Evolutionary conservation across 116 monocot genomes (phyloP).

Genomic region (Phalaenopsis hybrid): DNA sequence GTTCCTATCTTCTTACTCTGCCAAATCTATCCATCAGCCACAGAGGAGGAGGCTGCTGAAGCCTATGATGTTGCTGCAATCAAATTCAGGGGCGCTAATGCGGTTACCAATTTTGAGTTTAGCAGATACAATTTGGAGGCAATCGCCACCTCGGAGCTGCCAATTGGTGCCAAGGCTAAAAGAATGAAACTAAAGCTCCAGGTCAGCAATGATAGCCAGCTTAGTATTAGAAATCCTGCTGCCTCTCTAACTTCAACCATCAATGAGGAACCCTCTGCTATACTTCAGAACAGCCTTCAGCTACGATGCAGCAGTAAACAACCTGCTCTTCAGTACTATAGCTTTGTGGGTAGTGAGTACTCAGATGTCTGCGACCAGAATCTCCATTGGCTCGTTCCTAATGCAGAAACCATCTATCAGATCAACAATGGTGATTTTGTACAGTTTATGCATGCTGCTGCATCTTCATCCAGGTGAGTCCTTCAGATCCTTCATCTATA

Average conservation of each 20-base stretch:
- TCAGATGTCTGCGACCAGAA: conserved; percentile 9
- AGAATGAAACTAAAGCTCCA: conserved; percentile 24
- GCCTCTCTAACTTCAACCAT: neutral
- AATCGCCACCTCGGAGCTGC: conserved; percentile 58
- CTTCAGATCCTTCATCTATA: neutral
- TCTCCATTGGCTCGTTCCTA: conserved; percentile 13
- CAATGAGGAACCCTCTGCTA: neutral
- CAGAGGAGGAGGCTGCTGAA: conserved; percentile 90
- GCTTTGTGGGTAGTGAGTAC: neutral
- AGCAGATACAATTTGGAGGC: conserved; percentile 63
- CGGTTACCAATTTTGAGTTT: conserved; percentile 78
- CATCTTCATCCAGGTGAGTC: neutral
- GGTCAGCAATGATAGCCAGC: neutral
- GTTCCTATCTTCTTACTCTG: no score
- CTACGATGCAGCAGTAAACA: conserved; percentile 4
- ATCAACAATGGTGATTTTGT: neutral
- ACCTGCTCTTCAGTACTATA: conserved; percentile 6
- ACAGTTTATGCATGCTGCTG: conserved; percentile 1
- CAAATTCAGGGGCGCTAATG: conserved; percentile 77
- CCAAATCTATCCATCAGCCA: conserved; percentile 26
- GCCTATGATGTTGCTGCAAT: conserved; percentile 90
- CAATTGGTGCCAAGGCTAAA: conserved; percentile 40
- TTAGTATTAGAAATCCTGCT: neutral
- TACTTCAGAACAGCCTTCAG: conserved; percentile 34
- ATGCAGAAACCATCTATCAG: conserved; percentile 5